Base-by-base conservation (phyloP, 2,329 filamentous ascomycete genomes). In the Penicillium occitanis region DNA sequence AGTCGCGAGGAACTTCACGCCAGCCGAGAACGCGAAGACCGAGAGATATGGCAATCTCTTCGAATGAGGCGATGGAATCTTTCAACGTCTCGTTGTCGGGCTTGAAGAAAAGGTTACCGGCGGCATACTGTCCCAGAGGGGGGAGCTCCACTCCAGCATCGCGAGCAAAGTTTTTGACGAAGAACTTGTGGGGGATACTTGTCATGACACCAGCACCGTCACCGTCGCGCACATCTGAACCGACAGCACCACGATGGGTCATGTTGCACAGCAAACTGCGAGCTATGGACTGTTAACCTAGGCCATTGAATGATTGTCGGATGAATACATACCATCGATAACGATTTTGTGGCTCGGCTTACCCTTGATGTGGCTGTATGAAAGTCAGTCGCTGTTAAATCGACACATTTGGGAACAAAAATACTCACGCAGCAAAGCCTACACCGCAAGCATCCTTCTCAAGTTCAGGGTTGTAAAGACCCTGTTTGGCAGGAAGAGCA, bases 401-500 rank as follows among this genome's bases (percentile, higher is more conserved):
- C 59, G 17, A 35, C 25, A n/a, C 19, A 37, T 30, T 53, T 1
- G 13, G 11, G 13, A 53, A 40, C 7, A 67, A 6, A 37, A 50
- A 33, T 65, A 85, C 88, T 84, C 85, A 96, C 92, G 94, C 96
- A 81, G 94, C 92, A 82, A 99, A 99, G 79, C 95, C 95, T 76
- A 99, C 95, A 91, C 95, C 95, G 78, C 95, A 99, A 72, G 95
- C 93, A 93, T 99, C 95, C 81, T 98, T 98, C 83, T 98, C 95
- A 70, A 96, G 88, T 79, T 90, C 88, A 69, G 95, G 95, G 83
- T 98, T 93, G 79, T 99, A 99, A 61, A 99, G 88, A 86, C 94
- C 95, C 89, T 98, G 94, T 88, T 96, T 96, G 87, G 96, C 88
- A 76, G 95, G 95, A 74, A 99, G 87, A 77, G 94, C 91, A 76